Evolutionary conservation across 2,329 filamentous ascomycete species (phyloP), one percentile per base, ranked within the genome.

Genomic region (Aspergillus fumigatiaffinis): DNA sequence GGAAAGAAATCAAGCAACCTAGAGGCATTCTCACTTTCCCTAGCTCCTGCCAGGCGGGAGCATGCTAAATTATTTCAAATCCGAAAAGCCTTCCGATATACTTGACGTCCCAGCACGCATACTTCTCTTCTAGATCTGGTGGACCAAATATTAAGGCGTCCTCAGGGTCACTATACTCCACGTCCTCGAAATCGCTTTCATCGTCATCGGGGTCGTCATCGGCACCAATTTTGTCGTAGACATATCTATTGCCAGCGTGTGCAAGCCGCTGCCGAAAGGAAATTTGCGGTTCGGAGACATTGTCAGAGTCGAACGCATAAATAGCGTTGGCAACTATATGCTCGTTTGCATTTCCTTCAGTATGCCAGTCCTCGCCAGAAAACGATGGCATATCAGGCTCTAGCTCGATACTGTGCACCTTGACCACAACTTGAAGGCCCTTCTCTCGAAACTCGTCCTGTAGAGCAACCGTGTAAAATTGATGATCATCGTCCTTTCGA

Each of bases 341-440:
- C 21, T 62, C 52, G 10, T 54, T 63, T 5, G 23, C 25, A 25
- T 47, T 56, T 17, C 60, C 60, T 20, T 62, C 54, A 3, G 47
- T 48, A 9, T 56, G 61, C 53, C 56, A 63, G 2, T 58, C 57
- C 20, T 58, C 54, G 14, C 61, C 54, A 0, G 52, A 47, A 8
- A 52, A 63, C 14, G 29, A 41, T 47, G 51, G 57, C 0, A 25
- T 56, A 41, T 60, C 52, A 12, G 51, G 50, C 2, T 46, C 54
- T 21, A 63, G 51, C 10, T 62, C 55, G 20, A 62, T 59, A 3
- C 52, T 56, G 5, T 55, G 51, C 2, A 62, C 3, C 26, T 41
- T 49, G 12, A 60, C 55, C 44, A 63, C 48, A 12, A 60, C 23
- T n/a, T 63, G 57, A 4, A 63, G 53, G 14, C 61, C 61, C 21